Percentiles rank a stretch among this genome's conserved stretches.
Evolutionary conservation across 2,329 filamentous ascomycete species (phyloP).

Genomic region (Trichoderma sp.): DNA sequence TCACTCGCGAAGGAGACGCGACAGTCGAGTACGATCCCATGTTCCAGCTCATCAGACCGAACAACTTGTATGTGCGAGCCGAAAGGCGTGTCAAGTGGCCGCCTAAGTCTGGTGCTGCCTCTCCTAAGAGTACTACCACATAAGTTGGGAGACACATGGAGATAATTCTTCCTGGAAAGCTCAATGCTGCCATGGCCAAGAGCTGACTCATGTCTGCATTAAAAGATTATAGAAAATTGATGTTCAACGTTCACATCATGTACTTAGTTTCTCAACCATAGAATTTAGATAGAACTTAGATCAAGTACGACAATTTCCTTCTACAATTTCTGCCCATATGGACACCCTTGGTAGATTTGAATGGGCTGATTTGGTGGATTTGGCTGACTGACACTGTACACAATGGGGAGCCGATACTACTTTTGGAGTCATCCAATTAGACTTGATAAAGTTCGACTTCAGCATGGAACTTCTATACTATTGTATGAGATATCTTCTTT

Average conservation of each 20-base stretch:
- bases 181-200: background rate
- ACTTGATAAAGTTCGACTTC: too few species aligned
- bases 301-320: background rate
- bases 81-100: conserved; percentile 51
- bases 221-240: background rate
- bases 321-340: background rate
- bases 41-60: conserved; percentile 55
- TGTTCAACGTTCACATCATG: background rate
- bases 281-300: background rate
- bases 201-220: background rate
- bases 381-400: background rate
- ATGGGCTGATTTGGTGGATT: background rate
- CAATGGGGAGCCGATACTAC: background rate
- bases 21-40: conserved; percentile 58
- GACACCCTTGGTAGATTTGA: background rate
- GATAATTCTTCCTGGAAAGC: background rate
- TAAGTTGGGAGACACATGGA: background rate
- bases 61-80: conserved; percentile 41
- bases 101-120: conserved; percentile 19
- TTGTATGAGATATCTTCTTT: too few species aligned
- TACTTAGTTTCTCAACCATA: background rate
- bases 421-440: accelerated
- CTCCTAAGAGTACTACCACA: background rate
- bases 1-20: conserved; percentile 48
- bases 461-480: too few species aligned